phyloP scores from a whole-genome alignment of 768 basidiomycete species.

The Mycena chlorophos region DNA sequence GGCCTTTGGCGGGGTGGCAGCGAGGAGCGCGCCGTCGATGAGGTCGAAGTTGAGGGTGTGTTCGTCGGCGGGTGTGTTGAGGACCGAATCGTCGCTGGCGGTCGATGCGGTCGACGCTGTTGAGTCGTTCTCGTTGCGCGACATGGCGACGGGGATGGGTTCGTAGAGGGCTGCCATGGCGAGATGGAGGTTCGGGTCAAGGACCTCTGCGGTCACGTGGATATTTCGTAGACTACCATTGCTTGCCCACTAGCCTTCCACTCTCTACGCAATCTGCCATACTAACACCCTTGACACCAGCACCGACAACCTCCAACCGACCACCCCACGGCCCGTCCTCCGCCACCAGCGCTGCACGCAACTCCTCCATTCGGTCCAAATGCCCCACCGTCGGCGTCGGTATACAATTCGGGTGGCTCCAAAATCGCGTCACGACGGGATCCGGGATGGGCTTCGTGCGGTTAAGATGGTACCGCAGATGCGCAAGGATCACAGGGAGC shows the following conservation, averaged over 20 bases:
- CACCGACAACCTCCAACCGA: constrained; percentile 70
- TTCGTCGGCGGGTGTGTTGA: constrained; percentile 20
- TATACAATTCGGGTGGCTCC: constrained; percentile 67
- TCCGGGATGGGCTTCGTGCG: constrained; percentile 43
- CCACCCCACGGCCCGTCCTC: constrained; percentile 40
- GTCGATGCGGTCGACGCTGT: constrained; percentile 11
- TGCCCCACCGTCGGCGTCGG: constrained; percentile 79
- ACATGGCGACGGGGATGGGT: too few species aligned
- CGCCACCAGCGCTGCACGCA: constrained; percentile 44
- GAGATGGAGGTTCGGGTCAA: too few species aligned
- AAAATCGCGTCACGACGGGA: constrained; percentile 55
- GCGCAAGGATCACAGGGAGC: constrained; percentile 31
- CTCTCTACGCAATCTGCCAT: constrained; percentile 82
- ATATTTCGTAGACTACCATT: too few species aligned
- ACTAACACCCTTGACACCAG: constrained; percentile 84
- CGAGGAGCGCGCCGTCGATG: constrained; percentile 8
- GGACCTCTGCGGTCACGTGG: too few species aligned
- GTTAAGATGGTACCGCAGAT: constrained; percentile 48
- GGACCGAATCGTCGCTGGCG: constrained; percentile 5
- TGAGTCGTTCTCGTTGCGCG: too few species aligned
- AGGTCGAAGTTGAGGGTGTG: constrained; percentile 7
- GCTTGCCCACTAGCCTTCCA: constrained; percentile 56
- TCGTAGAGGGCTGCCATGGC: too few species aligned
- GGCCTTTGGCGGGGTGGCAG: constrained; percentile 1
- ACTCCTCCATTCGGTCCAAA: constrained; percentile 60